Base-by-base conservation (phyloP, 1,284 basidiomycete genomes). In the Termitomyces sp. region DNA sequence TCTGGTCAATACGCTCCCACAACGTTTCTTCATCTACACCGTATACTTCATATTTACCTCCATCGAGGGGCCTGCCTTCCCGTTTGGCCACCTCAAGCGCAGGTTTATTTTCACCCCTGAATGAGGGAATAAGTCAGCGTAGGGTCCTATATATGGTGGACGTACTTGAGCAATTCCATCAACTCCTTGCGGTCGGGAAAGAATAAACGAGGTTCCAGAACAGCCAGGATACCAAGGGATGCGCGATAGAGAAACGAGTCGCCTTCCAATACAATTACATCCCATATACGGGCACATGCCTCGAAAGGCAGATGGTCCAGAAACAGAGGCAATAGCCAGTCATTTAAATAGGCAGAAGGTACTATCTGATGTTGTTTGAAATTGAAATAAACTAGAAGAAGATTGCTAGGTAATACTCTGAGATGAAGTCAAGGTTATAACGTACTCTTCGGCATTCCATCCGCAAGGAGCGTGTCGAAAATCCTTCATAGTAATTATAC, bases 391-490 rank as follows among this genome's bases (percentile, higher is more conserved):
- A 94, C 92, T 92, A 24, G 47, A 52, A 58, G 50, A 45, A 47
- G 38, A n/a, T 58, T 7, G 61, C 31, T 49, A 31, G 34, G 40
- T 17, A 44, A 24, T 36, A 41, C 43, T 39, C 17, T 26, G 15
- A 26, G 49, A 26, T 45, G 15, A 42, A 31, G 33, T 33, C n/a
- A 21, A 44, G n/a, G 21, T 31, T 30, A 43, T 44, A 7, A 62
- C 81, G 64, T 63, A 95, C 92, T 84, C 75, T 94, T 96, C 0
- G 96, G 96, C 87, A 98, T 95, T 42, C 88, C 84, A 67, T 97
- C 94, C 24, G 93, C 92, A 26, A 96, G 76, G 10, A 96, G 72
- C 0, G 93, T 95, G 64, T 96, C 94, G 63, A 96, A 95, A 64
- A 96, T 94, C 61, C 94, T 93, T 58, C 40, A 26, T 48, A 68